Evolutionary conservation across 495 filamentous ascomycete species (phyloP), one percentile per base, ranked within the genome.

Genomic region (Penicillium antarcticum): DNA sequence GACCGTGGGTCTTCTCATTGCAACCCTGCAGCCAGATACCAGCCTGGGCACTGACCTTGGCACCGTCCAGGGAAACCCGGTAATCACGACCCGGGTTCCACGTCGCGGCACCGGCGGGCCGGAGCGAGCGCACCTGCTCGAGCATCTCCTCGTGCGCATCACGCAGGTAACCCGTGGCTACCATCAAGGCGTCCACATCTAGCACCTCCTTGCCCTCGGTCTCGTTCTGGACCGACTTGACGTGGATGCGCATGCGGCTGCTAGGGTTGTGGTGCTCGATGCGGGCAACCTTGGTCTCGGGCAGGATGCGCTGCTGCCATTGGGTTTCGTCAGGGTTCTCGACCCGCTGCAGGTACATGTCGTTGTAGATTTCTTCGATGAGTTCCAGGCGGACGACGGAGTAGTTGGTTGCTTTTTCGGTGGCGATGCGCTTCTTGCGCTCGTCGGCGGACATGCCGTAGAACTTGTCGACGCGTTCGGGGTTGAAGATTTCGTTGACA

Each of bases 401-500:
- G 69, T 98, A 98, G 72, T 98, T 98, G 24, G 92, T 98, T 24
- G 78, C 80, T 38, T 82, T 81, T 55, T 92, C 86, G 17, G 80
- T 78, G 4, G 70, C 63, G 38, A 95, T 78, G 38, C 85, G 75
- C 33, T 77, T 72, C 38, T 75, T 68, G 40, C 91, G 86, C 51
- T 85, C 77, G 18, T 80, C 73, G 0, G 81, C 61, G 2, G 83
- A 66, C 36, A 85, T 82, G 42, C 77, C 67, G 70, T 83, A 96
- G 57, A 95, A 78, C 24, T 68, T 71, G 56, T 95, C 86, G 6
- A 95, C 84, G 21, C 83, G 84, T 35, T 85, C 80, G 3, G 92
- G 92, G 67, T 97, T 87, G 76, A 98, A 98, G 56, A 97, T 86
- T 57, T 92, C 91, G 67, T 98, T 98, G 48, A 98, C 91, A 58